phyloP scores from a whole-genome alignment of 169 alveolate species.

The Pseudocohnilembus persalinus region DNA sequence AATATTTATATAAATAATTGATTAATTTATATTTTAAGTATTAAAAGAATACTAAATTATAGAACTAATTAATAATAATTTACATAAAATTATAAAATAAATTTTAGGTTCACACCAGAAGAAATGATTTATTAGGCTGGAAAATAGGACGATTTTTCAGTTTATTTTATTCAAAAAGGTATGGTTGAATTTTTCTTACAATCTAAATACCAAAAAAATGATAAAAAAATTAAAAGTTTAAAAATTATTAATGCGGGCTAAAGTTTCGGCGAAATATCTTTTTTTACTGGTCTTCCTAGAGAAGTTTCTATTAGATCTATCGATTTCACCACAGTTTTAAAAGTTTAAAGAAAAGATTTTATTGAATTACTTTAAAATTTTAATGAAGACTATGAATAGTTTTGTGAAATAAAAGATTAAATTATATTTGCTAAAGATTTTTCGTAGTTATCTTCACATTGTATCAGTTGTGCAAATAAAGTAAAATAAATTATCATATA shows the following conservation, averaged over 20 bases:
- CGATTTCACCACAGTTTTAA: conserved; percentile 9
- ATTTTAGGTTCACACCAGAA: conserved; percentile 3
- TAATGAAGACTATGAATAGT: conserved; percentile 15
- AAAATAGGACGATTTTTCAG: neutral
- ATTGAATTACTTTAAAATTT: conserved; percentile 9
- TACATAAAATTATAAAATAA: too few relatives aligned
- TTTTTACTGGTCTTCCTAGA: conserved; percentile 16
- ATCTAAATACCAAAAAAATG: neutral
- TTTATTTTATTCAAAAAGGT: conserved; percentile 28
- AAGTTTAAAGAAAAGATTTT: conserved; percentile 10
- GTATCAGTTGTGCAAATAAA: neutral
- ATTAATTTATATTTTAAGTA: too few relatives aligned
- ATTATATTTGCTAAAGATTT: conserved; percentile 4
- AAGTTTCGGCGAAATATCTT: conserved; percentile 6
- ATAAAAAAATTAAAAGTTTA: neutral
- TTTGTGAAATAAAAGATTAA: conserved; percentile 23
- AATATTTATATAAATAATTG: too few relatives aligned
- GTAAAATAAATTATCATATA: neutral
- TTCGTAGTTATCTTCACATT: neutral
- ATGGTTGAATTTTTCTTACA: conserved; percentile 3
- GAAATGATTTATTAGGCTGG: conserved; percentile 4
- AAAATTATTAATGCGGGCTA: conserved; percentile 2
- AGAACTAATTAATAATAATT: too few relatives aligned
- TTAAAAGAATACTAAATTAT: too few relatives aligned
- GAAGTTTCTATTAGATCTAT: neutral